Base-by-base conservation (phyloP, 2,329 filamentous ascomycete genomes). In the Fusarium brevicatenulatum region DNA sequence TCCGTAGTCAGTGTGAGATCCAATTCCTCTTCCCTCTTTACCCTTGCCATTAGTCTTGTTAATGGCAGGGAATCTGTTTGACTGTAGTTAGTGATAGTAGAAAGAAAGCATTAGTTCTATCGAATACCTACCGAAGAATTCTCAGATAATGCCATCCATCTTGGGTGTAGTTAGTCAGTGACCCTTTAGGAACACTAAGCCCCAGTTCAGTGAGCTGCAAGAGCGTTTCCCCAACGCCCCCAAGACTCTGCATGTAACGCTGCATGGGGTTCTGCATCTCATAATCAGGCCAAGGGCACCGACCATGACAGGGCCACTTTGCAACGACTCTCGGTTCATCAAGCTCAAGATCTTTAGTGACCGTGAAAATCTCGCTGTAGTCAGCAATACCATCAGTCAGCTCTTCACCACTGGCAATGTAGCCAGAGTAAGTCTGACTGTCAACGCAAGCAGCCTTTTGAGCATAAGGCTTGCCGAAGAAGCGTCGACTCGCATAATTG, bases 121-220 rank as follows among this genome's bases (percentile, higher is more conserved):
- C 7, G 4, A 6, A 13, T 30, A 30, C 69, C 15, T 71, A 84
- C 84, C 86, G 81, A 4, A 87, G 79, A 23, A 86, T 79, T 10
- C 86, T 81, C 80, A 86, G 83, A 68, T 87, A 85, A 65, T 88
- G 85, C 85, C 86, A 88, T 0, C 86, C 86, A 62, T 88, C 86
- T 12, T 81, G 69, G 2, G 84, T 86, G 43, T 83, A 81, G 21
- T 78, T 74, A 9, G 80, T 84, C 28, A 87, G 72, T 25, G 83
- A 81, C 7, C 83, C 82, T 8, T 78, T 68, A 5, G 82, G 79
- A 0, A 87, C 77, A 25, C 78, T 79, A 10, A 87, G 79, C 0
- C 85, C 86, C 32, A 85, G 75, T 65, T 86, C 86, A 25, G 82
- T 81, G n/a, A 87, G 78, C 52, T 81, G 76, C 42, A 87, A 78